Base-by-base conservation (phyloP, 163 green algal genomes). In the Trebouxia gelatinosa region DNA sequence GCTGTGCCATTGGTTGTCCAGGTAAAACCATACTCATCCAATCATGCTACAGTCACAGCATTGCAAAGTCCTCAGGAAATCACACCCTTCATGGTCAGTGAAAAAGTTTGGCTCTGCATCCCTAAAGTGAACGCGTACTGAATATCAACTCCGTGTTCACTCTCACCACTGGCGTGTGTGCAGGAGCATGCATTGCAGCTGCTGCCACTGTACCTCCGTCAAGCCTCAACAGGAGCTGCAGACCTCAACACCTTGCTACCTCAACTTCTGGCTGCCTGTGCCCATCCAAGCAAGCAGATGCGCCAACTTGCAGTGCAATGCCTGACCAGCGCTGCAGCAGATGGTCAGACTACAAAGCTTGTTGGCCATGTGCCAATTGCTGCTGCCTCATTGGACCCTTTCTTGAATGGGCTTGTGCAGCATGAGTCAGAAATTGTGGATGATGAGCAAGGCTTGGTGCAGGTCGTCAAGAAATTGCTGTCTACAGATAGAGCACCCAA, bases 281-380 rank as follows among this genome's bases (percentile, higher is more conserved):
- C 31, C 77, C 59, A 74, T 46, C 58, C 77, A 7, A n/a, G 51
- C 58, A 34, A 72, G 17, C 31, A 34, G 51, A 70, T 87, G 79
- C 79, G 87, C 26, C 2, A 16, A 5, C 74, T 80, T 3, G 87
- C 80, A 1, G 48, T 89, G 37, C 62, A 51, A 21, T 71, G 67
- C 1, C 75, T 87, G 19, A 3, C 50, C 5, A 43, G 6, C 6
- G 37, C 35, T 13, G 64, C 35, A 21, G 38, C 35, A 26, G 16
- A 72, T n/a, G 35, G 38, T 1, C 19, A 34, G 17, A 37, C 64
- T 51, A 37, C 38, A 34, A 23, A 11, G 40, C 50, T 68, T 9
- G 40, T 86, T 31, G 48, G 70, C 16, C 74, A 86, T n/a, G 31
- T 76, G 1, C 16, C 35, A 9, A 28, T 38, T 0, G 50, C 13